Evolutionary conservation across 192 early-diverging fungal genomes (phyloP), one percentile per base, ranked within the genome.

Genomic region (Coemansia erecta): DNA sequence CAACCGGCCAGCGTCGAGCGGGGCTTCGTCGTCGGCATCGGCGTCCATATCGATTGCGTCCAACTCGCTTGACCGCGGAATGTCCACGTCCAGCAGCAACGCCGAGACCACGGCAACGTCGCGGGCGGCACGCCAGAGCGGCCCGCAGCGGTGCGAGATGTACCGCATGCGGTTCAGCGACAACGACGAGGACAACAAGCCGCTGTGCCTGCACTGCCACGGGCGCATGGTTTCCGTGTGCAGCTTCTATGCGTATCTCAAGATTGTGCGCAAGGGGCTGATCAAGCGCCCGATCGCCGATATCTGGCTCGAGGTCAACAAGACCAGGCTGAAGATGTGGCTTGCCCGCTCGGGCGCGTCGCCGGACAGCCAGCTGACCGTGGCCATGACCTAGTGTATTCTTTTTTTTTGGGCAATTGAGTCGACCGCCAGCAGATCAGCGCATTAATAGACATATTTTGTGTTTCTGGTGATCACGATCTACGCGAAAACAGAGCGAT

Each of bases 281-380:
- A 77, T 67, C 60, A 70, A 70, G 53, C 68, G 73, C 18, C 73
- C 73, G 12, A 70, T 77, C 33, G 68, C 73, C 12, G 73, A 77
- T 9, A 70, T 77, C 23, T 77, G 73, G 73, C 68, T 77, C 12
- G 73, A 77, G 46, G 73, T 77, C 56, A 77, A 77, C 47, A 70
- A 55, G 47, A 68, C 53, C 5, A 48, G 73, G 8, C 57, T 77
- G 73, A 68, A 70, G 53, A 77, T 77, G 73, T 77, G 73, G 73
- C 68, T 77, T 14, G 68, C 68, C 3, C 58, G 73, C 11, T 77
- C 68, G 0, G 73, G 73, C 26, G 73, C 73, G 0, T 77, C 73
- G 17, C 57, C 68, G 0, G 73, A 77, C 13, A 58, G 60, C 73
- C 45, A 28, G 18, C 48, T 77, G 17, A n/a, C 53, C 14, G 63